Base-by-base conservation (phyloP, 1,284 basidiomycete species). In the Xerocomus amazonicus region DNA sequence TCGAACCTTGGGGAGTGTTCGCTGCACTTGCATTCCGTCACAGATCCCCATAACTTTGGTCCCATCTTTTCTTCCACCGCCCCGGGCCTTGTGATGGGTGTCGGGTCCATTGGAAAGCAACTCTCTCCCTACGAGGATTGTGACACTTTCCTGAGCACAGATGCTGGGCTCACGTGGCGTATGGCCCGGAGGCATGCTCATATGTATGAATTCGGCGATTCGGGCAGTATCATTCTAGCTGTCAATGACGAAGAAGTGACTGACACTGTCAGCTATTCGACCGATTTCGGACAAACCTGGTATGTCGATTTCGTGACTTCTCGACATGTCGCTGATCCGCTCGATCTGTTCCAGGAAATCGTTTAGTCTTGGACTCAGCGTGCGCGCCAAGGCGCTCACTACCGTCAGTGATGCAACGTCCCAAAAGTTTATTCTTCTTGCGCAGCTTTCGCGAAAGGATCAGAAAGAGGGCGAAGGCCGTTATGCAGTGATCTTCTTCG, bases 161-260 rank as follows among this genome's bases (percentile, higher is more conserved):
- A 99, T 60, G 95, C 88, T 0, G 96, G 96, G 3, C 60, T 93
- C 7, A 83, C 80, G 0, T 99, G 96, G 96, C 74, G 62, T 29
- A 92, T 92, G 85, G 77, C 89, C 9, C 75, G 76, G 36, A 74
- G 73, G 50, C 85, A 87, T 17, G 90, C 96, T 1, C 87, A 93
- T 68, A 92, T 93, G 70, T 97, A 97, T 65, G 94, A 97, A 68
- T 96, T 98, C 68, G 96, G 96, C 14, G 96, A 97, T 63, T 80
- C 76, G 66, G 87, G 96, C 1, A 88, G 87, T 56, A 78, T 98
- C 31, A 71, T 98, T 31, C 83, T 98, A 17, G 76, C 88, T 13
- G 83, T 93, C 8, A 86, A 94, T 57, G 94, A 99, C 61, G 94
- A 97, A 60, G 85, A 90, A 36, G 66, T 71, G n/a, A 87, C 84